Conservation (phyloP, 345 rosid species). For the Aquilaria sinensis region DNA sequence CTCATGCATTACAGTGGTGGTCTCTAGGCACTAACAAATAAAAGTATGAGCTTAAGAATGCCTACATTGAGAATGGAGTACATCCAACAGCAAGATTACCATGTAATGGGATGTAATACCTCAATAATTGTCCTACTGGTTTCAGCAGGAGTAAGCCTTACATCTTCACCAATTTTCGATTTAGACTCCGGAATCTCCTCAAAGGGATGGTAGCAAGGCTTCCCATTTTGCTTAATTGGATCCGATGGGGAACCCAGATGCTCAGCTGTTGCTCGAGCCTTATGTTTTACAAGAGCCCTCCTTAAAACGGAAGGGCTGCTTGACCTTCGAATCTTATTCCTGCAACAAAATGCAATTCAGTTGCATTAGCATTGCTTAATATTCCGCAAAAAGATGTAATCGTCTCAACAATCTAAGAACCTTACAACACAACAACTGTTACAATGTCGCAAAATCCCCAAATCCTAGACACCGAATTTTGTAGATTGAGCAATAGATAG, state of each 20-base stretch:
- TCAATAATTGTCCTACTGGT: conserved; percentile 75
- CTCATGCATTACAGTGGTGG: no score
- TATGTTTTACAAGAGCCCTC: conserved; percentile 39
- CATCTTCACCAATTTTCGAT: conserved; percentile 33
- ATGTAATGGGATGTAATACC: conserved; percentile 52
- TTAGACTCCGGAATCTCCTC: conserved; percentile 63
- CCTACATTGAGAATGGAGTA: background rate
- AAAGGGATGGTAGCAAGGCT: conserved; percentile 61
- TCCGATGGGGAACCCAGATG: conserved; percentile 50
- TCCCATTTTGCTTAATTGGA: conserved; percentile 48
- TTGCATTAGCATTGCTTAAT: background rate
- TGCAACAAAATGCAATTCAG: conserved; percentile 17
- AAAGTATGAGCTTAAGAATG: conserved; percentile 9
- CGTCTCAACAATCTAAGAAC: background rate
- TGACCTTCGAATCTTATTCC: conserved; percentile 40
- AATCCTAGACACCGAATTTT: no score
- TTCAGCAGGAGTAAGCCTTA: conserved; percentile 66
- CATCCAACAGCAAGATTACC: conserved; percentile 1
- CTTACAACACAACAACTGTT: background rate
- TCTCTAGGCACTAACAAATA: background rate
- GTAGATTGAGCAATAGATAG: no score
- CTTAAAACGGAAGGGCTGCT: conserved; percentile 23
- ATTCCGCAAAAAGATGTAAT: background rate
- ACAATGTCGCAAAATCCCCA: no score
- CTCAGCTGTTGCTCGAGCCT: conserved; percentile 56